Conservation (phyloP, 2,329 filamentous ascomycete species). For the Scleromitrula shiraiana region DNA sequence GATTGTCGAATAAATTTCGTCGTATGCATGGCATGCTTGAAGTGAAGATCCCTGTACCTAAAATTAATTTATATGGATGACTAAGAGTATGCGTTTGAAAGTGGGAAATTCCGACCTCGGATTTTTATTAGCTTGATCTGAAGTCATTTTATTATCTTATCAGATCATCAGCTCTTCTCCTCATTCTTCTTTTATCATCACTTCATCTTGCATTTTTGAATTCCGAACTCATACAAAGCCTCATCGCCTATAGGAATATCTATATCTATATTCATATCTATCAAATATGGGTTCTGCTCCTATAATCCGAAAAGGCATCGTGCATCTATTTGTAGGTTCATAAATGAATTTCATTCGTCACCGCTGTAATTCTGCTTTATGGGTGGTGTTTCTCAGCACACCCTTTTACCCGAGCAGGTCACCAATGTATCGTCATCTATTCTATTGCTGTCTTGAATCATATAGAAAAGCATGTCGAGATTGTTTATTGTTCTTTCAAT, state of each 20-base stretch:
- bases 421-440: not conserved
- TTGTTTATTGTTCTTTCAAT: not conserved
- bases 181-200: not conserved
- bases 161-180: no score
- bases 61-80: no score
- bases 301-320: conserved; percentile 11
- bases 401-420: not conserved
- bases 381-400: not conserved
- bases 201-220: not conserved
- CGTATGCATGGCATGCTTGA: no score
- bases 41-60: no score
- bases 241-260: no score
- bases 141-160: no score
- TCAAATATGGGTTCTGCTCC: not conserved
- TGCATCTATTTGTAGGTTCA: conserved; percentile 15
- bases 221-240: not conserved
- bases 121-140: not conserved
- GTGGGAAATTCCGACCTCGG: not conserved
- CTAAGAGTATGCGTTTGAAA: not conserved
- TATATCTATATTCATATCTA: not conserved
- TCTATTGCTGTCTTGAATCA: not conserved
- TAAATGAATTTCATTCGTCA: not conserved
- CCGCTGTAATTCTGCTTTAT: not conserved
- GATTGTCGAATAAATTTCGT: conserved; percentile 1
- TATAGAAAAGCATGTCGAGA: not conserved